Evolutionary conservation across 164 flowering plant species (phyloP), one percentile per base, ranked within the genome.

Genomic region (Cinnamomum chago): DNA sequence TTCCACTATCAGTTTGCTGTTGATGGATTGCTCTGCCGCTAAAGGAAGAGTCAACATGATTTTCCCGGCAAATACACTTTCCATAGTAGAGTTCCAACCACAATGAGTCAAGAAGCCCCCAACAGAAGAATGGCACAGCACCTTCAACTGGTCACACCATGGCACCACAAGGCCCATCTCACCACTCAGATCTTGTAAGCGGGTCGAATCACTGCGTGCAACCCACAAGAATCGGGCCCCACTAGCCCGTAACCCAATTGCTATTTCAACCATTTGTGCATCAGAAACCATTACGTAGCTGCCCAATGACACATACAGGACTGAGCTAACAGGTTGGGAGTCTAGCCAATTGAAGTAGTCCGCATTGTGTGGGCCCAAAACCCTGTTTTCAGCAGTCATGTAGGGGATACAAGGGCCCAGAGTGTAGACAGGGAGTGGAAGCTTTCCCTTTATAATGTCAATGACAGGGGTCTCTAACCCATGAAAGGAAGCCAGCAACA

Each of bases 41-140:
- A 89, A 71, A 0, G 95, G 97, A 15, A 76, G 84, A 24, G 90
- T 79, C 5, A 90, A 86, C 79, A 92, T 66, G 0, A 93, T 94
- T 22, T 85, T 79, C 0, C 92, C 93, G 0, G 87, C 80, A 58
- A 70, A 83, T 0, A 81, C 70, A 10, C 82, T 87, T 70, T 89
- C 97, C 5, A 76, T 64, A 0, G 84, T 82, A 1, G 94, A 90
- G 74, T 90, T 88, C 90, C 88, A 89, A 20, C 90, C 92, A 55
- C 97, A 90, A 65, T 89, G 93, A 0, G 91, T 73, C 88, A 86
- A 85, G 67, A 92, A 92, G 6, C 93, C 95, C 0, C 89, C 94
- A 0, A 90, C 77, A 4, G 93, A 79, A 67, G 84, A 68, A 75
- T 92, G 93, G 50, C 78, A 79, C 58, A 92, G 62, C 14, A 92